Evolutionary conservation across 179 eudicot species (phyloP).

Genomic region (Heliamphora pulchella): DNA sequence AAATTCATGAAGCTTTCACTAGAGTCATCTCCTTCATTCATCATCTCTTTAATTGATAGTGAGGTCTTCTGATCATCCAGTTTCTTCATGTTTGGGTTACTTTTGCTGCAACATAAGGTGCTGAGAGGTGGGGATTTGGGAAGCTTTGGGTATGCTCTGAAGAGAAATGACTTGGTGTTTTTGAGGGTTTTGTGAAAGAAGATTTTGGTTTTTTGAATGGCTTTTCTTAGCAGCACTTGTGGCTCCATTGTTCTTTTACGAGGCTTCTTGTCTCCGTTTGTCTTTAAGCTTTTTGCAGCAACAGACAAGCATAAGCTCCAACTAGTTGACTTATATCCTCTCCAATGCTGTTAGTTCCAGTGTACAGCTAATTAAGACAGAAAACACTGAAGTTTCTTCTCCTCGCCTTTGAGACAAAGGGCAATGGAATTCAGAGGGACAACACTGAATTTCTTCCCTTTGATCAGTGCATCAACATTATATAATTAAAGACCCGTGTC

Average conservation of each 20-base stretch:
- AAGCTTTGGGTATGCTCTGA: conserved; percentile 36
- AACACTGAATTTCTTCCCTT: too few relatives aligned
- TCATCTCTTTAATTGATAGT: not conserved
- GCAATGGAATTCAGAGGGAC: too few relatives aligned
- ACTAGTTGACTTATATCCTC: conserved; percentile 4
- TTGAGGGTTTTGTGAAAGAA: conserved; percentile 44
- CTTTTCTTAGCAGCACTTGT: conserved; percentile 38
- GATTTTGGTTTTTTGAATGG: conserved; percentile 44
- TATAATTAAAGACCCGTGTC: too few relatives aligned
- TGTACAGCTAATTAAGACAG: too few relatives aligned
- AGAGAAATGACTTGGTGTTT: conserved; percentile 38
- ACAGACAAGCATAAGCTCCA: too few relatives aligned
- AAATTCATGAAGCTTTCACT: too few relatives aligned
- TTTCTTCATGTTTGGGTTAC: conserved; percentile 27
- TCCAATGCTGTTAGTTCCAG: too few relatives aligned
- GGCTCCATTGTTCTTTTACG: conserved; percentile 7
- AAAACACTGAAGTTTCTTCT: too few relatives aligned
- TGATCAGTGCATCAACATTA: too few relatives aligned
- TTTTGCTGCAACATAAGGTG: too few relatives aligned
- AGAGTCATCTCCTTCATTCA: conserved; percentile 1
- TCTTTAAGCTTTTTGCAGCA: too few relatives aligned
- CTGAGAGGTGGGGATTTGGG: conserved; percentile 37
- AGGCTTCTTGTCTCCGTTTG: conserved; percentile 1
- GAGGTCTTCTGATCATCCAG: conserved; percentile 25
- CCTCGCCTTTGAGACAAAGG: too few relatives aligned